Evolutionary conservation across 345 rosid species (phyloP), one percentile per base, ranked within the genome.

Genomic region (Gossypium ekmanianum): DNA sequence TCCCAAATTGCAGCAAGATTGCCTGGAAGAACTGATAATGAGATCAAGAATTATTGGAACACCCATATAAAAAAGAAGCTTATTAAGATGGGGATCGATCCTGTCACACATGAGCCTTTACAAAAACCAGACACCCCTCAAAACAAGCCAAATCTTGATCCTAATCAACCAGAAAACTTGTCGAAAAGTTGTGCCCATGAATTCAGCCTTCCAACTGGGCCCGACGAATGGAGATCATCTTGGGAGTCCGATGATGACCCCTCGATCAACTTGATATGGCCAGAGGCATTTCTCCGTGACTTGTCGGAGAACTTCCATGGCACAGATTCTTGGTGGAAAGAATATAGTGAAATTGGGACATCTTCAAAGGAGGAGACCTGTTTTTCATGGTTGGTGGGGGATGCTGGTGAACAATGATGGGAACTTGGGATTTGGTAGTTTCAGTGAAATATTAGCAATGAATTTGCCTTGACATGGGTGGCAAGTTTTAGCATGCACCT

Each of bases 21-120:
- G 72, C 94, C 92, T 0, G 93, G 94, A 81, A 87, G 97, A 84
- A 92, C 97, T 10, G 97, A 92, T 71, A 88, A 86, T 34, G 41
- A 34, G 7, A 34, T 34, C 41, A 34, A 34, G 7, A 34, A 34
- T 34, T 7, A 34, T 34, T 34, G 41, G 41, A 34, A 34, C 41
- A 34, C 41, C 41, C 41, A 34, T 5, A 34, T 34, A 34, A 34
- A 34, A 34, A 34, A 34, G 41, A 34, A 34, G 41, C 41, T 34
- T 34, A 34, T 34, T 5, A 34, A 34, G 81, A 90, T 85, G 93
- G 93, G 94, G 2, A 87, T 92, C 48, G 94, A 92, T 77, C 97
- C 97, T 14, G 80, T 72, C 9, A 88, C 97, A 1, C 94, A 92
- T 66, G 39, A 80, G 76, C 85, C 89, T 39, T 74, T 83, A 12